Evolutionary conservation across 2,329 filamentous ascomycete species (phyloP), one percentile per base, ranked within the genome.

Genomic region (Magnaporthiopsis incrustans): DNA sequence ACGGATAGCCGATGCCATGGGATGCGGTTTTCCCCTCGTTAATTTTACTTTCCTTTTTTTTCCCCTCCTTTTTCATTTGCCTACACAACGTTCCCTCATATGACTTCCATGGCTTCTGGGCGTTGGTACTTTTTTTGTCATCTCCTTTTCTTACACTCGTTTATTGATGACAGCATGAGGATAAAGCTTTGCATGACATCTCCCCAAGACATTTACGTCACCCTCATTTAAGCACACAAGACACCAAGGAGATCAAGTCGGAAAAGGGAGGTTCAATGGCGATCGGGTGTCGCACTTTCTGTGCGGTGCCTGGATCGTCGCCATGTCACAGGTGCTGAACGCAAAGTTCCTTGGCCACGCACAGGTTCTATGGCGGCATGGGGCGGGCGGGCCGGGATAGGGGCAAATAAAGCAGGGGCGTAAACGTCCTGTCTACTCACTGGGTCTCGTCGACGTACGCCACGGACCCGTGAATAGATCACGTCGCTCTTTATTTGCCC

Each of bases 151-250:
- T 53, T 53, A 53, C 44, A 14, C 44, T 53, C 70, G 69, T 70
- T 68, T 70, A 67, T 68, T 72, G 66, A 70, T 62, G 68, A 70
- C 68, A 70, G 68, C 69, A 71, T 70, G 69, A 70, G 64, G 64
- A 66, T 63, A 66, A 66, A 60, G 58, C 32, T 60, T 53, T 53
- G 26, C 67, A 68, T 63, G 67, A 68, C 64, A 66, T 66, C 61
- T 63, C 35, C 44, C 57, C 44, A 53, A 53, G 44, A 53, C 44
- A 53, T 53, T 57, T 33, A 30, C 53, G 26, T 57, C 53, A 26
- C 57, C 30, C 35, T 56, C 25, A 27, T 57, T 53, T 53, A 53
- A 65, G 62, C 63, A 65, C 57, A 64, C 61, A 63, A 66, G 58
- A 50, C 59, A 66, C 59, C 10, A 53, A 53, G 44, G 44, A 53